Base-by-base conservation (phyloP, 345 rosid genomes). In the Nephelium lappaceum region DNA sequence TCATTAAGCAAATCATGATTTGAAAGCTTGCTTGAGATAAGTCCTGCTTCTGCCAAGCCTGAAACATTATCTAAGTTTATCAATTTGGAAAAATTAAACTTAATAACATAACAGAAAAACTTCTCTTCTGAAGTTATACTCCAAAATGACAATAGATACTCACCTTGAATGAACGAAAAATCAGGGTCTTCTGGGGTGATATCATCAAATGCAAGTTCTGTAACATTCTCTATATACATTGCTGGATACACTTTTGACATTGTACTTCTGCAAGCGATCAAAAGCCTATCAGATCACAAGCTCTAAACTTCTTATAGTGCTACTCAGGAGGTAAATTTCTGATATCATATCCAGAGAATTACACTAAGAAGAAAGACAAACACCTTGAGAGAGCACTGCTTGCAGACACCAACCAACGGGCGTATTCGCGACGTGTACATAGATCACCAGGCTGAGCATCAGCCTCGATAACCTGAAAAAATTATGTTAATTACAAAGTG, bases 41-140 rank as follows among this genome's bases (percentile, higher is more conserved):
- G 92, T 58, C 99, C 99, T 51, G 99, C 95, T 86, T 95, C 98
- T 81, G 98, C 99, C 87, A 95, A 88, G 80, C 99, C 98, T 95
- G 85, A 84, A 87, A 82, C 58, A 83, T 78, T 80, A 77, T 83
- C 24, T 67, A 51, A 67, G 27, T 77, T 57, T 77, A 72, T 77
- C 69, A 82, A 43, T 71, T 66, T 51, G 66, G 31, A 45, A 51
- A 58, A 72, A 66, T 19, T 70, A 62, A 69, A 18, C 18, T 15
- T 43, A 8, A 39, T 24, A 38, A 45, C 42, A 64, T 58, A 67
- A 49, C 65, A 74, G 74, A 11, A 75, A 39, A 65, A 31, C 43
- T 41, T 43, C 71, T 75, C 73, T 27, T 42, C 42, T 58, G 47
- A 11, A 68, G 27, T 51, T 41, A 39, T 8, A 61, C 14, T 49